Evolutionary conservation across 2,329 filamentous ascomycete species (phyloP).

Genomic region (Hyphodiscus sp.): DNA sequence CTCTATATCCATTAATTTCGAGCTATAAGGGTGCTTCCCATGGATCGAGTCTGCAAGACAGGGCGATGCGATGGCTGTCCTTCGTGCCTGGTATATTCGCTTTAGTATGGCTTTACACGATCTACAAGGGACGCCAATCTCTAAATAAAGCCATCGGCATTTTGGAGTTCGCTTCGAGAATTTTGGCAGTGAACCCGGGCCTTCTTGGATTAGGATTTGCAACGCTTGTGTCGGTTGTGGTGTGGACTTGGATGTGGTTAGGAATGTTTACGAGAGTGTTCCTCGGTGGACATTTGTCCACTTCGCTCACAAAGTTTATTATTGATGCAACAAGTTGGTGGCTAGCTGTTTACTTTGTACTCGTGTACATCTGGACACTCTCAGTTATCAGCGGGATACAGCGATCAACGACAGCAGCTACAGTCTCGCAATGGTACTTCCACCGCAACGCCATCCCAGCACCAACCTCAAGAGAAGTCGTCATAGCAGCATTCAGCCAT

Average conservation of each 20-base stretch:
- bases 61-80: constrained; percentile 80
- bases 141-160: constrained; percentile 81
- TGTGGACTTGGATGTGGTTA: constrained; percentile 95
- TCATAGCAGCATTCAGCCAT: constrained; percentile 75
- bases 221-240: constrained; percentile 66
- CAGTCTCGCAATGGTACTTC: constrained; percentile 98
- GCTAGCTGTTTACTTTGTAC: constrained; percentile 84
- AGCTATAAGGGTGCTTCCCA: constrained; percentile 75
- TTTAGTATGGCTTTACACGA: constrained; percentile 74
- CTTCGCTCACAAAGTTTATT: constrained; percentile 57
- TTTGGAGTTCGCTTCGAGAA: constrained; percentile 84
- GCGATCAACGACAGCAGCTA: constrained; percentile 84
- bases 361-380: constrained; percentile 94
- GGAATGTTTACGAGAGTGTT: constrained; percentile 96
- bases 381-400: constrained; percentile 84
- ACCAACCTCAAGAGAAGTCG: constrained; percentile 72
- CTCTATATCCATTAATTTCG: constrained; percentile 82
- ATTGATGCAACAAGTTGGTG: constrained; percentile 90
- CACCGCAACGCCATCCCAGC: constrained; percentile 78
- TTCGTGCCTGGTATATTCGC: constrained; percentile 69
- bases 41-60: constrained; percentile 78
- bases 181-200: constrained; percentile 77
- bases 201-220: constrained; percentile 78
- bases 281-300: constrained; percentile 78
- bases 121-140: constrained; percentile 72